phyloP scores from a whole-genome alignment of 371 early-diverging fungal genomes.

The Apophysomyces ossiformis region DNA sequence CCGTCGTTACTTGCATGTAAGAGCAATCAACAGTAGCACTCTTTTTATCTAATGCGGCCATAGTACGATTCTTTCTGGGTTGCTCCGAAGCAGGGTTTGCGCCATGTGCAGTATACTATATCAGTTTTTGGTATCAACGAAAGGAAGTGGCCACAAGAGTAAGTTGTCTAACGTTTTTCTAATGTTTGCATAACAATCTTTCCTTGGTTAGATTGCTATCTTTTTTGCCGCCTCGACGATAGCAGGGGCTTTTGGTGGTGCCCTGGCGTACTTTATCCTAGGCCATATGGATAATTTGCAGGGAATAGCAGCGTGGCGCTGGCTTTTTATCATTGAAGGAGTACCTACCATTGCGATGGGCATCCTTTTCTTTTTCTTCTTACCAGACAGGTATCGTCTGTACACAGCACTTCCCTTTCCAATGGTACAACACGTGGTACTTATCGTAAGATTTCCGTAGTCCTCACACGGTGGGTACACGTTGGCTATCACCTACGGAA shows the following conservation, averaged over 20 bases:
- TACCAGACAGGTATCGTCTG: slow-evolving; percentile 17
- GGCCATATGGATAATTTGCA: slow-evolving; percentile 17
- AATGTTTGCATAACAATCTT: no score
- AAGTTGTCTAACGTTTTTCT: not conserved
- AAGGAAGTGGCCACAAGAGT: slow-evolving; percentile 19
- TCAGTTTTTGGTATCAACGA: slow-evolving; percentile 23
- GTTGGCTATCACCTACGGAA: slow-evolving; percentile 20
- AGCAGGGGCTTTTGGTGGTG: slow-evolving; percentile 34
- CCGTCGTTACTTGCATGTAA: not conserved
- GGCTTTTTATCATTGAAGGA: slow-evolving; percentile 53
- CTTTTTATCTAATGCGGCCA: not conserved
- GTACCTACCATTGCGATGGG: slow-evolving; percentile 46
- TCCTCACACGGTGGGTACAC: slow-evolving; percentile 11
- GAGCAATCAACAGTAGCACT: not conserved
- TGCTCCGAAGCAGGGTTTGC: slow-evolving; percentile 15
- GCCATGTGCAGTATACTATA: slow-evolving; percentile 14
- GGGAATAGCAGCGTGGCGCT: slow-evolving; percentile 26
- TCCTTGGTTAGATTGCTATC: slow-evolving; percentile 11
- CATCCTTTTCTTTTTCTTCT: slow-evolving; percentile 20
- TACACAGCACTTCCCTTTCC: no score
- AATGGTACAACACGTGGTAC: no score
- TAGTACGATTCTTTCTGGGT: slow-evolving; percentile 20
- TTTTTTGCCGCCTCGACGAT: slow-evolving; percentile 27
- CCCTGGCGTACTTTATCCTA: slow-evolving; percentile 19
- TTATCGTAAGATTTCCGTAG: not conserved